These are phyloP conservation scores for Claviceps purpurea DNA, from an alignment of 2,329 filamentous ascomycete species.

Conservation along the genomic window DNA sequence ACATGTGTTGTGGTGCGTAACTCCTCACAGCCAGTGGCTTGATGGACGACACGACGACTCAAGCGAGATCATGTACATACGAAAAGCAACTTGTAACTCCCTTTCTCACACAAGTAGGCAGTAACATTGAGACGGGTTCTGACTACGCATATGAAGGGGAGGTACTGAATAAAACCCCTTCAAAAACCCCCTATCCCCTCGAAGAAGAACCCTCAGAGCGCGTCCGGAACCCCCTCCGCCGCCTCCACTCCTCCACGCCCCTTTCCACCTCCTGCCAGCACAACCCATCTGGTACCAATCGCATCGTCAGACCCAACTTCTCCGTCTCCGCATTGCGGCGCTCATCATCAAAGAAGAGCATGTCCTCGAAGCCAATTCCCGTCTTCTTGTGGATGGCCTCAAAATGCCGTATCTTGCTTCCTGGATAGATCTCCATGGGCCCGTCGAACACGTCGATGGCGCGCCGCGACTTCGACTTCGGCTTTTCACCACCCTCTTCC, in stretches of 20 bases:
- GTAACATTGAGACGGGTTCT: too few species aligned
- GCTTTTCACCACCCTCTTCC: constrained; percentile 16
- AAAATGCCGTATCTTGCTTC: constrained; percentile 78
- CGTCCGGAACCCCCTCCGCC: constrained; percentile 37
- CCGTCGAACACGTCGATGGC: constrained; percentile 48
- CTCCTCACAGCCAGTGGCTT: too few species aligned
- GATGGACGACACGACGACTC: too few species aligned
- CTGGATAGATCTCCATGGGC: constrained; percentile 56
- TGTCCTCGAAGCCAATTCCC: constrained; percentile 61
- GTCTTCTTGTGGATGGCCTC: constrained; percentile 57
- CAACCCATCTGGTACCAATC: constrained; percentile 67
- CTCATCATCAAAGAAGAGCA: constrained; percentile 96
- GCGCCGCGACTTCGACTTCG: constrained; percentile 15
- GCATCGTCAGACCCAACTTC: constrained; percentile 69
- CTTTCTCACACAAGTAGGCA: too few species aligned
- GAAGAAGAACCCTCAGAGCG: not conserved
- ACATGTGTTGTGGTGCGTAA: too few species aligned
- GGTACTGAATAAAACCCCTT: too few species aligned
- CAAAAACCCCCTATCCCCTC: too few species aligned
- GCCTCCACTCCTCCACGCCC: constrained; percentile 72
- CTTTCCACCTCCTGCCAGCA: constrained; percentile 63
- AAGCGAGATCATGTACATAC: too few species aligned
- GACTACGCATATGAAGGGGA: too few species aligned
- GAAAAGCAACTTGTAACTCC: too few species aligned
- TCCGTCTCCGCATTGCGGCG: constrained; percentile 71